Evolutionary conservation across 1,284 basidiomycete species (phyloP), one percentile per base, ranked within the genome.

Genomic region (Trichosporon coremiiforme): DNA sequence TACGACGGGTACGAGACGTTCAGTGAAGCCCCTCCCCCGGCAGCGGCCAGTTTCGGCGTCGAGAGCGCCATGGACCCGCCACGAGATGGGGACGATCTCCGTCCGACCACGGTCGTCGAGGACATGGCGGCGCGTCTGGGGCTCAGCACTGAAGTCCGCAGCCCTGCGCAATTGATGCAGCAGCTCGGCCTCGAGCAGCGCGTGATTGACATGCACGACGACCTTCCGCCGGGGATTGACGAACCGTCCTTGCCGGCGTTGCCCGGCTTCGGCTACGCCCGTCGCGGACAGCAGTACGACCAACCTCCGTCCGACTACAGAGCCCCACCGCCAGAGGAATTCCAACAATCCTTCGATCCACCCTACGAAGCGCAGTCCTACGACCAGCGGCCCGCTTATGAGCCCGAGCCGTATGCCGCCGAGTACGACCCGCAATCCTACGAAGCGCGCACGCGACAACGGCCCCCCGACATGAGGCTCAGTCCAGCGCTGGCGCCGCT

Each of bases 1-100:
- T 83, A 82, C 66, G 84, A 85, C 70, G 84, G 84, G 1, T 85
- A 84, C 70, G 84, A 85, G 70, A 81, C 79, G 2, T 85, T 85
- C 69, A 82, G 80, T 1, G 74, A 79, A 4, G 78, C 81, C 0
- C 83, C 84, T 4, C 84, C 84, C 4, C 74, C 78, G 1, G 76
- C 79, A 2, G 70, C 76, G 2, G 81, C 77, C 7, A 80, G 79
- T 6, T 79, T 79, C 38, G 80, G 81, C n/a, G 78, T 77, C 4
- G 77, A 74, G 2, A 77, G 80, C 0, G 74, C 72, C 15, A 84
- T 85, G 80, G 84, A 85, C 67, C 82, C 81, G 1, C 79, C 81
- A 55, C 70, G 69, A n/a, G 65, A 45, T 25, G 60, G 38, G 33
- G 69, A 69, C 47, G 73, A 72, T 4, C 64, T 57, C 2, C 50